These are phyloP conservation scores for Ustilago esculenta DNA, from an alignment of 1,284 basidiomycete genomes.

Conservation along the genomic window DNA sequence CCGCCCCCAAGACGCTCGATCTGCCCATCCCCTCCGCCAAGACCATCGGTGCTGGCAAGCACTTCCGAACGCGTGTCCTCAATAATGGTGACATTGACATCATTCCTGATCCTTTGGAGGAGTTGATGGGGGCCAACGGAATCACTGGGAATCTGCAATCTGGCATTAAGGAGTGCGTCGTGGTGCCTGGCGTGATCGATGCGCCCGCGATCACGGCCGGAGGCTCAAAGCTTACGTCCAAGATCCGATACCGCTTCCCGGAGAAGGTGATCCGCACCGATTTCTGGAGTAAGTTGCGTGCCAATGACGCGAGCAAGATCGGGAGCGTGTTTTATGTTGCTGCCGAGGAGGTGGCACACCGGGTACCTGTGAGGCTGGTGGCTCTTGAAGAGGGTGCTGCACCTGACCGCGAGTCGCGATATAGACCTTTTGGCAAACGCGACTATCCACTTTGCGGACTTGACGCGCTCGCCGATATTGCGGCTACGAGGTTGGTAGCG, in stretches of 20 bases:
- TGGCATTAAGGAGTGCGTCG: slow-evolving; percentile 68
- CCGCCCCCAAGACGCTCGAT: slow-evolving; percentile 40
- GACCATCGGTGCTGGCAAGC: slow-evolving; percentile 74
- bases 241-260: slow-evolving; percentile 86
- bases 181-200: slow-evolving; percentile 50
- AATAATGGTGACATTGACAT: slow-evolving; percentile 94
- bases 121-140: slow-evolving; percentile 55
- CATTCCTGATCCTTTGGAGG: slow-evolving; percentile 72
- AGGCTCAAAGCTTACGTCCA: slow-evolving; percentile 68
- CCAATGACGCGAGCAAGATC: slow-evolving; percentile 32
- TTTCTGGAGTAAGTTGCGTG: slow-evolving; percentile 77
- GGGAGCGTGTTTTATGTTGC: slow-evolving; percentile 44
- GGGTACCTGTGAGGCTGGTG: slow-evolving; percentile 14
- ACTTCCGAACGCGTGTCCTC: slow-evolving; percentile 73
- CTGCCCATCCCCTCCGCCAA: slow-evolving; percentile 38
- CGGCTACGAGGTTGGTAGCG: slow-evolving; percentile 20
- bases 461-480: slow-evolving; percentile 44
- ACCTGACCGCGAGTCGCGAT: slow-evolving; percentile 11
- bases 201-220: slow-evolving; percentile 15
- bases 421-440: slow-evolving; percentile 38
- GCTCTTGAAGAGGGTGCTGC: slow-evolving; percentile 13
- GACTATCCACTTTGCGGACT: slow-evolving; percentile 30
- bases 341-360: slow-evolving; percentile 21
- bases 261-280: slow-evolving; percentile 90
- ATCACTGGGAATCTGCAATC: slow-evolving; percentile 19